Conservation (phyloP, 1,284 basidiomycete species). For the Ustilago tritici region DNA sequence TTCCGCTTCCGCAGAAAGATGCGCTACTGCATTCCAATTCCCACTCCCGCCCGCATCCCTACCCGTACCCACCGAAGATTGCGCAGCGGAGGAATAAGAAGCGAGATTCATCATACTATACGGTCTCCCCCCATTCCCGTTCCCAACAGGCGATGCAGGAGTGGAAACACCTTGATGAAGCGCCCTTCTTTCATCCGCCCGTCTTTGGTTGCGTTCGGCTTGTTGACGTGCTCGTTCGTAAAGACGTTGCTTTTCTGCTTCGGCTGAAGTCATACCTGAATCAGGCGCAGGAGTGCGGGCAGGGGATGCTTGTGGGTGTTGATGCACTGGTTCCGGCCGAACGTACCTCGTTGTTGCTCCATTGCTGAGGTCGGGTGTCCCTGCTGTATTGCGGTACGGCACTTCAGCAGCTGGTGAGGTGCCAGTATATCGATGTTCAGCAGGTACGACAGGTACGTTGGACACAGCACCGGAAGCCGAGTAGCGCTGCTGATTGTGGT, state of each 20-base stretch:
- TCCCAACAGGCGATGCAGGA: constrained; percentile 15
- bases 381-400: constrained; percentile 20
- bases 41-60: neutral
- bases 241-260: constrained; percentile 62
- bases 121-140: constrained; percentile 26
- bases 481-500: constrained; percentile 8
- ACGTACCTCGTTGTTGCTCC: constrained; percentile 31
- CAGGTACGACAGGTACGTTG: neutral
- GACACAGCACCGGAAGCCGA: constrained; percentile 12
- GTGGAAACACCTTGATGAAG: constrained; percentile 17
- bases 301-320: constrained; percentile 1
- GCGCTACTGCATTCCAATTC: neutral
- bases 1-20: constrained; percentile 50
- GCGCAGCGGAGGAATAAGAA: constrained; percentile 11
- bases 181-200: constrained; percentile 52
- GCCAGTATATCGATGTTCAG: constrained; percentile 12
- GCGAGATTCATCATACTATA: constrained; percentile 41
- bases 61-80: constrained; percentile 2
- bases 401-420: constrained; percentile 18
- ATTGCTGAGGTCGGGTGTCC: constrained; percentile 21
- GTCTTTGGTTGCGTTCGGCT: constrained; percentile 60
- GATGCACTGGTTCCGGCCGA: constrained; percentile 37
- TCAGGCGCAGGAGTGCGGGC: neutral
- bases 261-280: constrained; percentile 41
- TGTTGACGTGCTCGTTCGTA: constrained; percentile 65